Evolutionary conservation across 768 basidiomycete species (phyloP).

Genomic region (Agaricus blazei): DNA sequence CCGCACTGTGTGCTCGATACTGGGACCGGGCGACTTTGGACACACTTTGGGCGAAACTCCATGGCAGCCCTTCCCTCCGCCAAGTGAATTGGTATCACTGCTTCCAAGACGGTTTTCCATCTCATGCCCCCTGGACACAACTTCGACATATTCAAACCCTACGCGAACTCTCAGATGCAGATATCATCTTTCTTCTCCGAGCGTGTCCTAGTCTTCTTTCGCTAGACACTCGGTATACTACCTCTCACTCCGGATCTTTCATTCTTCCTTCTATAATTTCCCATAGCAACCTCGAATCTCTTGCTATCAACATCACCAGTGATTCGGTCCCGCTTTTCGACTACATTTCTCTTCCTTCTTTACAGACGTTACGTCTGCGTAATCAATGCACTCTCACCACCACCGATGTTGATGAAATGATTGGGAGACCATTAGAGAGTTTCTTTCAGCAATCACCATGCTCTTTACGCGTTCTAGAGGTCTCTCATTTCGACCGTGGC

Average conservation of each 20-base stretch:
- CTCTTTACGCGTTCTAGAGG: not conserved
- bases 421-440: not conserved
- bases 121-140: constrained; percentile 2
- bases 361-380: not conserved
- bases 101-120: not conserved
- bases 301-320: not conserved
- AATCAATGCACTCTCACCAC: not conserved
- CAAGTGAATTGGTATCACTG: not conserved
- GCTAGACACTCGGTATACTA: not conserved
- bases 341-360: not conserved
- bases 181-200: constrained; percentile 3
- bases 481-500: not conserved
- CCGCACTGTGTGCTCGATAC: not conserved
- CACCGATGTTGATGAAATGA: not conserved
- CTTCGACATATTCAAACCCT: not conserved
- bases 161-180: not conserved
- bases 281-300: not conserved
- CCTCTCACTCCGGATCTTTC: not conserved
- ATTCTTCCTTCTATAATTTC: not conserved
- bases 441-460: not conserved
- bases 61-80: not conserved
- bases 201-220: not conserved
- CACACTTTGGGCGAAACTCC: constrained; percentile 4
- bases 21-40: not conserved
- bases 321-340: not conserved